Percentiles rank a stretch among this genome's conserved stretches.
These are phyloP conservation scores for Rhynchospora breviuscula DNA, from an alignment of 176 grass and related monocot species.

Conservation along the genomic window DNA sequence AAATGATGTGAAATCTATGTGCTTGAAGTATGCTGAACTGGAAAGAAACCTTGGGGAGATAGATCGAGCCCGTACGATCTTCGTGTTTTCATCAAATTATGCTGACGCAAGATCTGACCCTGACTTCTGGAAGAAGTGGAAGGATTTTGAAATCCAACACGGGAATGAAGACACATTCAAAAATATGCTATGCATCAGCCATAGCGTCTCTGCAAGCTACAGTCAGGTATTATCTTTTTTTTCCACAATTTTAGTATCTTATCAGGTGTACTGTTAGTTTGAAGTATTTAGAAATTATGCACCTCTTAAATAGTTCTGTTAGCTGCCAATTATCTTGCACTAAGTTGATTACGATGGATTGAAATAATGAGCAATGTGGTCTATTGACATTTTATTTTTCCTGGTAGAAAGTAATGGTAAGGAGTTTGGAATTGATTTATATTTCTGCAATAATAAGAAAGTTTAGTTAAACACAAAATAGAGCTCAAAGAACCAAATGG, in stretches of 20 bases:
- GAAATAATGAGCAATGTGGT: background rate
- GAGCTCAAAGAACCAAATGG: background rate
- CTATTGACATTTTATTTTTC: background rate
- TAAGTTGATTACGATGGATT: background rate
- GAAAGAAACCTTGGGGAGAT: constrained; percentile 93
- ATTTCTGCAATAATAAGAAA: background rate
- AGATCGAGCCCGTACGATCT: constrained; percentile 78
- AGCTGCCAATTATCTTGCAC: background rate
- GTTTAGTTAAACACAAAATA: too few relatives aligned
- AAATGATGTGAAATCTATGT: constrained; percentile 41
- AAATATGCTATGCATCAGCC: constrained; percentile 85
- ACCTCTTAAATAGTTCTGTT: background rate
- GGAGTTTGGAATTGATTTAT: background rate
- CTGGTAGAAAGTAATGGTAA: background rate
- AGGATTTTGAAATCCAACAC: constrained; percentile 95
- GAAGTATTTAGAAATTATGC: background rate
- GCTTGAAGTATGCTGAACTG: constrained; percentile 53
- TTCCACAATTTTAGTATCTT: background rate
- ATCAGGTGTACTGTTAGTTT: background rate
- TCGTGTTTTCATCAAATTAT: constrained; percentile 68
- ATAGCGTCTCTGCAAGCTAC: constrained; percentile 66
- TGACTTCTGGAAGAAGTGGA: constrained; percentile 96
- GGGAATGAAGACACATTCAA: constrained; percentile 92
- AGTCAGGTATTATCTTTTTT: constrained; percentile 46
- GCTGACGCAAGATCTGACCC: constrained; percentile 73